These are phyloP conservation scores for Kurtzmaniella fragi DNA, from an alignment of 805 yeast genomes.

Conservation along the genomic window DNA sequence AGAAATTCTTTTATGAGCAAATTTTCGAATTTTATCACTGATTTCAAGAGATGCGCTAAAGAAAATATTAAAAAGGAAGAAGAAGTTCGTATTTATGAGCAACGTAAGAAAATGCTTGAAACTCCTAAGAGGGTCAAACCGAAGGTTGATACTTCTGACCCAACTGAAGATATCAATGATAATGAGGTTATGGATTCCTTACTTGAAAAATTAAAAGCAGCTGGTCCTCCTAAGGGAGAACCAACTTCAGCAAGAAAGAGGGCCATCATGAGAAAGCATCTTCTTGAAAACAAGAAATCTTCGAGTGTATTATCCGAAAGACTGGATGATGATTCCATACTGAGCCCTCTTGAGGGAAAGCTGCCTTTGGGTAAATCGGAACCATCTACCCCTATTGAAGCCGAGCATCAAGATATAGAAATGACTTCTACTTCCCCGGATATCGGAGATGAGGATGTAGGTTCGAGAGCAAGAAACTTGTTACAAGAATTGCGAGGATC, in stretches of 20 bases:
- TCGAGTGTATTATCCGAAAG: slow-evolving; percentile 2
- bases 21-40: slow-evolving; percentile 54
- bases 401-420: slow-evolving; percentile 1
- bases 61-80: slow-evolving; percentile 69
- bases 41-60: slow-evolving; percentile 58
- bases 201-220: slow-evolving; percentile 80
- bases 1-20: slow-evolving; percentile 59
- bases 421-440: slow-evolving; percentile 1
- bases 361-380: background rate
- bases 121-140: slow-evolving; percentile 29
- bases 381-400: background rate
- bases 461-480: slow-evolving; percentile 58
- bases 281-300: slow-evolving; percentile 33
- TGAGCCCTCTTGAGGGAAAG: slow-evolving; percentile 2
- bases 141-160: slow-evolving; percentile 13
- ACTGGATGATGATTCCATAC: slow-evolving; percentile 7
- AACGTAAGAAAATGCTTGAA: slow-evolving; percentile 61
- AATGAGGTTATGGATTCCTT: slow-evolving; percentile 75
- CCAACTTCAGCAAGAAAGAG: slow-evolving; percentile 76
- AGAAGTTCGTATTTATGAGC: slow-evolving; percentile 65
- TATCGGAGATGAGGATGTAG: slow-evolving; percentile 37
- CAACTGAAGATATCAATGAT: slow-evolving; percentile 37
- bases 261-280: slow-evolving; percentile 66
- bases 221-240: slow-evolving; percentile 75
- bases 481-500: slow-evolving; percentile 54